Evolutionary conservation across 2,329 filamentous ascomycete genomes (phyloP), one percentile per base, ranked within the genome.

Genomic region (Cercospora janseana): DNA sequence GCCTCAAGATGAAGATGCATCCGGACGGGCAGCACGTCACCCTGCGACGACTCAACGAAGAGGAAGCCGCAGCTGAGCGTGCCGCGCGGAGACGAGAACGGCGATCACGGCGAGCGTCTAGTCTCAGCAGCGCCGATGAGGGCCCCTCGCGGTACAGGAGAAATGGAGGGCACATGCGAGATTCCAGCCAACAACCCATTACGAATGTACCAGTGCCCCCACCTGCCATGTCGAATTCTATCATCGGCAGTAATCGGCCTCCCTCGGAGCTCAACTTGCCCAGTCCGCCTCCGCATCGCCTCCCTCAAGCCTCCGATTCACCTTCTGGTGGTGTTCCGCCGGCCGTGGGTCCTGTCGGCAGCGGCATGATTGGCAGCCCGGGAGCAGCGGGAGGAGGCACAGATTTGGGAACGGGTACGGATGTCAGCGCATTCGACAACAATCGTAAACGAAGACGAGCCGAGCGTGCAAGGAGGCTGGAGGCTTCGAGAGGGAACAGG

Each of bases 1-100:
- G 78, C 23, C 76, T 85, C 48, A 82, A 83, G 64, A 76, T 85
- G 32, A 82, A 82, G 62, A 81, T 83, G 75, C 80, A 83, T 65
- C 77, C 79, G 51, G 80, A 84, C 56, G 80, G 80, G 18, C 75
- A 80, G 6, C 79, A 82, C 60, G 80, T 85, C 27, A 85, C 82
- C 2, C 71, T 85, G 6, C 74, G 81, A 21, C 72, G 80, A 9
- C 69, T 85, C 20, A 81, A 79, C 8, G 79, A 82, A 59, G 77
- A 82, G 67, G 81, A 84, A 70, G 80, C 80, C 10, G 79, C 78
- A 7, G 79, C 79, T 5, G 79, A 79, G 55, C 76, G 80, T 21
- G 77, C 80, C 58, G 76, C 76, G 6, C 70, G 77, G 54, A 72
- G 75, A 40, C 68, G 71, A 53, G 77, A 79, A 38, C 67, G 75